These are phyloP conservation scores for Punctularia strigosozonata DNA, from an alignment of 768 basidiomycete genomes.

Conservation along the genomic window DNA sequence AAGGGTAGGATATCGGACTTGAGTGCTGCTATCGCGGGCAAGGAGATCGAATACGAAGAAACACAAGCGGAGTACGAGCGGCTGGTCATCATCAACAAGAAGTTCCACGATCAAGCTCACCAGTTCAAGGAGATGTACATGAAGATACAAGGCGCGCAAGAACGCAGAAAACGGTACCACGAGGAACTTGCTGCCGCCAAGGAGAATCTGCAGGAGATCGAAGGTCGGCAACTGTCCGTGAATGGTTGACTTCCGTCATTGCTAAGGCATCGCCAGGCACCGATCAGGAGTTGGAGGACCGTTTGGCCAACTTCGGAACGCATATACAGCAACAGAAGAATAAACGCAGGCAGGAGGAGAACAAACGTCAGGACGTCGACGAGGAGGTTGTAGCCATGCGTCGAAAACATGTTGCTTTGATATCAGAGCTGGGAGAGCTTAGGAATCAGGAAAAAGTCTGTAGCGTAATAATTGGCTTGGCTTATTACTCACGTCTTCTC, in stretches of 20 bases:
- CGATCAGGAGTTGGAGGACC: conserved; percentile 56
- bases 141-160: conserved; percentile 50
- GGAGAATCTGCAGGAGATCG: conserved; percentile 53
- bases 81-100: conserved; percentile 56
- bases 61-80: conserved; percentile 54
- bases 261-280: conserved; percentile 34
- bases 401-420: conserved; percentile 40
- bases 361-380: conserved; percentile 48
- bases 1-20: conserved; percentile 52
- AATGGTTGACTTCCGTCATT: background rate
- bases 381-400: conserved; percentile 42
- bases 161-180: conserved; percentile 49
- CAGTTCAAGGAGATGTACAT: conserved; percentile 81
- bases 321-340: conserved; percentile 41
- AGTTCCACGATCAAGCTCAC: conserved; percentile 72
- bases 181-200: conserved; percentile 50
- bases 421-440: conserved; percentile 55
- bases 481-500: too few species aligned
- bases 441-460: conserved; percentile 65
- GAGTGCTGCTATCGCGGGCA: conserved; percentile 47
- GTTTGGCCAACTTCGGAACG: conserved; percentile 47
- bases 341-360: conserved; percentile 32
- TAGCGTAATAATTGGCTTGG: too few species aligned
- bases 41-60: conserved; percentile 65
- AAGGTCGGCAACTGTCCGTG: conserved; percentile 35